These are phyloP conservation scores for Firmiana major DNA, from an alignment of 345 rosid genomes.

Conservation along the genomic window DNA sequence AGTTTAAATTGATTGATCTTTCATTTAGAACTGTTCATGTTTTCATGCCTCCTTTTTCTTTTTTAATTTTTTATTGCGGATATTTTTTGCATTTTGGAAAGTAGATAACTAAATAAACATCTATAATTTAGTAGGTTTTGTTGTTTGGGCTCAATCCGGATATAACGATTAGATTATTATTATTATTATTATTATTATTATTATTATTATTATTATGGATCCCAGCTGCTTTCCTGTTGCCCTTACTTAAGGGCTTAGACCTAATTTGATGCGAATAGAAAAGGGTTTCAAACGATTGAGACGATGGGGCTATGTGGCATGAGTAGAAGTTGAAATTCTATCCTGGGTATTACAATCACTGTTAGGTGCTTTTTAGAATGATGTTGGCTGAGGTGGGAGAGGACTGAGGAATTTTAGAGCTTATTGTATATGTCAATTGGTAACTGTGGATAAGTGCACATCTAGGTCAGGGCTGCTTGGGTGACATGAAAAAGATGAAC, in stretches of 20 bases:
- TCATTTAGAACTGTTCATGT: background rate
- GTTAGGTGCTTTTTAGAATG: background rate
- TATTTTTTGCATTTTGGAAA: background rate
- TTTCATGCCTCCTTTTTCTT: background rate
- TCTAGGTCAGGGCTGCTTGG: background rate
- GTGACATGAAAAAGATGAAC: background rate
- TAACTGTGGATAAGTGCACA: background rate
- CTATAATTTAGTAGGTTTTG: background rate
- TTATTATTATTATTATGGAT: background rate
- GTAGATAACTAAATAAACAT: background rate
- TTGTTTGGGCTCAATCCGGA: background rate
- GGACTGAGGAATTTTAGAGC: background rate
- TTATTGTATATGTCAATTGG: background rate
- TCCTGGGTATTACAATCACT: background rate
- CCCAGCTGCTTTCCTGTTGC: background rate
- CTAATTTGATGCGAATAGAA: background rate
- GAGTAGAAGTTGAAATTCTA: background rate
- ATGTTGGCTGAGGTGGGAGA: background rate
- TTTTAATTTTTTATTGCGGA: background rate
- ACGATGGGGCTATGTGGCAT: background rate
- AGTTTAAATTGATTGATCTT: background rate
- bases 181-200: background rate
- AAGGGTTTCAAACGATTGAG: background rate
- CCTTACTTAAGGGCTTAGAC: background rate
- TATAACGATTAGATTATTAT: background rate